Evolutionary conservation across 805 yeast species (phyloP), one percentile per base, ranked within the genome.

Genomic region (Pichia paraexigua): DNA sequence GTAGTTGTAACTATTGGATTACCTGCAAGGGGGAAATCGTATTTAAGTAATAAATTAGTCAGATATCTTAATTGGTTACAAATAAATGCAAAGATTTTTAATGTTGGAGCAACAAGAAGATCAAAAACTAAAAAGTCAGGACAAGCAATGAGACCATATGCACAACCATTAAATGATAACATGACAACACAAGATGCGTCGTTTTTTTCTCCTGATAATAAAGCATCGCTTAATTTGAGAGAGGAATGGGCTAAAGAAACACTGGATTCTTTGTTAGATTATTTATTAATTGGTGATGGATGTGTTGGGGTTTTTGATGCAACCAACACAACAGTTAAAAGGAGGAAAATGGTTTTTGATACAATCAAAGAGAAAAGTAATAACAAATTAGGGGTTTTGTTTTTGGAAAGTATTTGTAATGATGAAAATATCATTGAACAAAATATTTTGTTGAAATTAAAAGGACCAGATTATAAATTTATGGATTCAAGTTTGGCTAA

Each of bases 241-340:
- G 97, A 92, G 62, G 79, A 85, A 65, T 94, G 98, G 98, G 99
- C 99, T 0, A 83, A 85, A 81, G 96, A 92, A 57, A 92, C 99
- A 0, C 71, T 92, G 52, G 92, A 89, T 54, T 86, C 85, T 60
- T 69, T 92, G 50, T 71, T 92, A 37, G 92, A 91, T 58, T 91
- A 87, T 67, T 77, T 94, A 5, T 65, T 90, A 46, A 75, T 79
- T 15, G 95, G 89, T 0, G 80, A 83, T 32, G 98, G 98, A 2
- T 82, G 91, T 7, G 97, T 92, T 10, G 99, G 97, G 2, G 88
- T 92, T 11, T 85, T 86, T 64, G 95, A 86, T 68, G 94, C 94
- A 1, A 86, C 95, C 1, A 86, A 86, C 62, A 80, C 88, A 3
- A 86, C 91, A 2, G 82, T 76, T 56, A 64, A 65, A n/a, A 73